Conservation (phyloP, 306 rosid genomes). For the Gastrolobium bilobum region DNA sequence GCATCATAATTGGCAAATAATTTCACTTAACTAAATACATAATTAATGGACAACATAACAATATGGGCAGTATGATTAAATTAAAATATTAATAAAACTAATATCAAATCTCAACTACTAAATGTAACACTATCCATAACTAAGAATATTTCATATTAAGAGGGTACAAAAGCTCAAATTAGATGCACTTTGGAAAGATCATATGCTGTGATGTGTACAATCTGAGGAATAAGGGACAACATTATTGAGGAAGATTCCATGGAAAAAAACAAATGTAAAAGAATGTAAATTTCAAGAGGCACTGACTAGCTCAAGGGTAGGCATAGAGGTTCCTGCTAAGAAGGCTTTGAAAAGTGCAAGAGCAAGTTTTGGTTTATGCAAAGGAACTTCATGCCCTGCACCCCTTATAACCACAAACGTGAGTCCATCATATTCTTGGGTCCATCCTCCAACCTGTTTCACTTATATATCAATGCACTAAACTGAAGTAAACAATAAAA, state of each 20-base stretch:
- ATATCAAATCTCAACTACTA: too few relatives aligned
- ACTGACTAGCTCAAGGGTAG: conserved; percentile 49
- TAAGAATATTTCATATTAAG: too few relatives aligned
- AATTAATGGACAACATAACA: too few relatives aligned
- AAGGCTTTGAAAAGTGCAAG: conserved; percentile 70
- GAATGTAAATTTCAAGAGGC: conserved; percentile 48
- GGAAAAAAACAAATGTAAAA: not conserved
- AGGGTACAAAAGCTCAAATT: too few relatives aligned
- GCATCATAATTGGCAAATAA: too few relatives aligned
- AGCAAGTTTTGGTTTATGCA: conserved; percentile 89
- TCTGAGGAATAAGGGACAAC: too few relatives aligned
- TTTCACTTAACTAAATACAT: too few relatives aligned
- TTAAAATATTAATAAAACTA: too few relatives aligned
- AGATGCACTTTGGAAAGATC: too few relatives aligned
- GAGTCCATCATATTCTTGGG: conserved; percentile 84
- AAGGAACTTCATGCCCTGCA: conserved; percentile 96
- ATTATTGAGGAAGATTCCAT: not conserved
- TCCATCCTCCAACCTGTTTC: conserved; percentile 97
- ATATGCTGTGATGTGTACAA: too few relatives aligned
- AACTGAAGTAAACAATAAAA: not conserved
- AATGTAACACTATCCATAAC: too few relatives aligned
- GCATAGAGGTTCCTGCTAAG: conserved; percentile 78
- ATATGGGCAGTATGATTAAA: too few relatives aligned
- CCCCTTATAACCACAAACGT: conserved; percentile 87
- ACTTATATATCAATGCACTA: conserved; percentile 10